phyloP scores from a whole-genome alignment of 164 flowering plant species.

The Vitis labrusca region DNA sequence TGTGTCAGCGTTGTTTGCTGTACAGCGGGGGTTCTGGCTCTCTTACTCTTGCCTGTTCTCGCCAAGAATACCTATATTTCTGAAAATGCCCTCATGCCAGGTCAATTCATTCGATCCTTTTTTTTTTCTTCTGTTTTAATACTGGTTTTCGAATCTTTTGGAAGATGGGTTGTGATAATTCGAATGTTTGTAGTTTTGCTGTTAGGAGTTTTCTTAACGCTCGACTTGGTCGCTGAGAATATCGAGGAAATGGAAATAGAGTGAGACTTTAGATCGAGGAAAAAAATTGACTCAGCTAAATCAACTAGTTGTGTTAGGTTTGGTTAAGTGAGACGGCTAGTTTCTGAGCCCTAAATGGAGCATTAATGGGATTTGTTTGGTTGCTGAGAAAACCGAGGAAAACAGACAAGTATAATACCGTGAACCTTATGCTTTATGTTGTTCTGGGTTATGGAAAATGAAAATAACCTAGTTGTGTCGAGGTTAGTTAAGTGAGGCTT shows the following conservation, averaged over 20 bases:
- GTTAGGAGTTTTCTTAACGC: too few relatives aligned
- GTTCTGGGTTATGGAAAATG: neutral
- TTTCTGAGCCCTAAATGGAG: too few relatives aligned
- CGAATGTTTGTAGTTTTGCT: too few relatives aligned
- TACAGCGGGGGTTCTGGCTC: constrained; percentile 65
- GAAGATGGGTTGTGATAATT: too few relatives aligned
- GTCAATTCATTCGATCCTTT: constrained; percentile 24
- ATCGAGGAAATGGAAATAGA: too few relatives aligned
- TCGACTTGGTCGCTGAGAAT: neutral
- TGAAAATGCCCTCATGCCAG: constrained; percentile 98
- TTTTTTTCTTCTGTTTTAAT: neutral
- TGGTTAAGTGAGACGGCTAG: too few relatives aligned
- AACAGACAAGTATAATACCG: too few relatives aligned
- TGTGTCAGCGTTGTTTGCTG: constrained; percentile 64
- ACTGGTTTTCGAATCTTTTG: neutral
- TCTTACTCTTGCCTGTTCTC: constrained; percentile 71
- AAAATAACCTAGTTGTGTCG: too few relatives aligned
- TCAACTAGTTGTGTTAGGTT: too few relatives aligned
- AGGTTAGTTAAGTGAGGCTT: too few relatives aligned
- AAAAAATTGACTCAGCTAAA: too few relatives aligned
- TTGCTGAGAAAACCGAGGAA: neutral
- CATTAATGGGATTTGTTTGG: neutral
- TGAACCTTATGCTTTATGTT: neutral
- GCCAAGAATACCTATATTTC: constrained; percentile 94
- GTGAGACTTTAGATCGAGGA: too few relatives aligned